A percentile compares a stretch with the other conserved stretches of the same genome.
Conservation (phyloP, 225 moss, liverwort and hornwort genomes). For the Climacium dendroides region DNA sequence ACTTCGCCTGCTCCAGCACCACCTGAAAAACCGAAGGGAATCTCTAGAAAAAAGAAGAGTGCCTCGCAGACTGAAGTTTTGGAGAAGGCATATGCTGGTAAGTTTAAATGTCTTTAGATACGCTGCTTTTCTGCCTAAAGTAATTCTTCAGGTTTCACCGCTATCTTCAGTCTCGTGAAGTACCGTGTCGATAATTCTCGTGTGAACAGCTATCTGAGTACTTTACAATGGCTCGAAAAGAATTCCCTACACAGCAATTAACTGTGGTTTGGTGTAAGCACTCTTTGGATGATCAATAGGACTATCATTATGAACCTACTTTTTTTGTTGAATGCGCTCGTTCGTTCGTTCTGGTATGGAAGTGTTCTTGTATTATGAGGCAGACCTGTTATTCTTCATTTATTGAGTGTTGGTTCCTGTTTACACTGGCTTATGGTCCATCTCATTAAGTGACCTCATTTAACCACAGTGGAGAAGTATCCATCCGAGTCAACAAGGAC, state of each 20-base stretch:
- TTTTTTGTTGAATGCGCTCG: neutral
- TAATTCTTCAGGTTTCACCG: neutral
- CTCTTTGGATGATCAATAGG: neutral
- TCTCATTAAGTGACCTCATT: neutral
- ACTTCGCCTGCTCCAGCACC: neutral
- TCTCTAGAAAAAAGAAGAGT: constrained; percentile 68
- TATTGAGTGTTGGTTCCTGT: neutral
- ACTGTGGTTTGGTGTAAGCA: neutral
- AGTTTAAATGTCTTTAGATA: neutral
- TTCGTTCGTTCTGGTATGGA: neutral
- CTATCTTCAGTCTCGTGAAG: neutral
- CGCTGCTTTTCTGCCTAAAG: neutral
- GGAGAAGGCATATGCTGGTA: constrained; percentile 65
- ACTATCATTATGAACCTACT: neutral
- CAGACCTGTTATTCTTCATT: neutral
- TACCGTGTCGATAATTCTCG: neutral
- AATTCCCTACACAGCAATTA: neutral
- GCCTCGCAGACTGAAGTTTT: constrained; percentile 53
- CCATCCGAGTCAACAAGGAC: constrained; percentile 51
- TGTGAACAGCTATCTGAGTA: neutral
- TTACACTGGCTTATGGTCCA: too few relatives aligned
- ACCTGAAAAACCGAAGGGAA: constrained; percentile 29
- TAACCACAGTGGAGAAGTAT: constrained; percentile 41
- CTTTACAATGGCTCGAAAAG: neutral
- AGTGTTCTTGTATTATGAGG: neutral